Evolutionary conservation across 306 rosid species (phyloP).

Genomic region (Cucumis cinereus): DNA sequence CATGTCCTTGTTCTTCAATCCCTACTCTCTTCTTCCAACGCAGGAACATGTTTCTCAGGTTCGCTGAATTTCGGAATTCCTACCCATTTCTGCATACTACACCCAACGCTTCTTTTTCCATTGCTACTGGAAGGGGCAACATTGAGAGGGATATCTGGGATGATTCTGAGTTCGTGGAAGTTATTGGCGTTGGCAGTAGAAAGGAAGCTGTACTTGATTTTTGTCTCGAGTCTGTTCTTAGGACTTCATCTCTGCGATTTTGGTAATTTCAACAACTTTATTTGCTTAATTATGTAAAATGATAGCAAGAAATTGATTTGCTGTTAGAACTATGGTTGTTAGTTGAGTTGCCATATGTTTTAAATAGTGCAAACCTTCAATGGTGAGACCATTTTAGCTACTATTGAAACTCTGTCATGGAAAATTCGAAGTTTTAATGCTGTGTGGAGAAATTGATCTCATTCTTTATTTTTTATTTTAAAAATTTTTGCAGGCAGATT

Average conservation of each 20-base stretch:
- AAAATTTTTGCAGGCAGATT: conserved; percentile 45
- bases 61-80: conserved; percentile 6
- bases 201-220: conserved; percentile 71
- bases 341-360: not conserved
- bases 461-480: not conserved
- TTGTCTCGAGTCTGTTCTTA: conserved; percentile 56
- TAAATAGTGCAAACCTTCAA: not conserved
- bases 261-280: conserved; percentile 26
- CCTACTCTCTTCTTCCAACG: conserved; percentile 18
- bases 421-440: not conserved
- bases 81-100: conserved; percentile 22
- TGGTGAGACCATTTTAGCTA: not conserved
- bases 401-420: not conserved
- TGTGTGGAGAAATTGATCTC: not conserved
- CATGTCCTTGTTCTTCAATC: conserved; percentile 27
- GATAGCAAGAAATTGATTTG: not conserved
- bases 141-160: conserved; percentile 27
- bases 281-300: not conserved
- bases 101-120: conserved; percentile 14
- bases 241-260: conserved; percentile 46
- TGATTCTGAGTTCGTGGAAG: conserved; percentile 47
- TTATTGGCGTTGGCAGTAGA: conserved; percentile 76
- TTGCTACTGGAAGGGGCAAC: conserved; percentile 11
- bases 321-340: not conserved
- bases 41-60: conserved; percentile 9